Conservation (phyloP, 169 alveolate species). For the Plasmodium blacklocki region DNA sequence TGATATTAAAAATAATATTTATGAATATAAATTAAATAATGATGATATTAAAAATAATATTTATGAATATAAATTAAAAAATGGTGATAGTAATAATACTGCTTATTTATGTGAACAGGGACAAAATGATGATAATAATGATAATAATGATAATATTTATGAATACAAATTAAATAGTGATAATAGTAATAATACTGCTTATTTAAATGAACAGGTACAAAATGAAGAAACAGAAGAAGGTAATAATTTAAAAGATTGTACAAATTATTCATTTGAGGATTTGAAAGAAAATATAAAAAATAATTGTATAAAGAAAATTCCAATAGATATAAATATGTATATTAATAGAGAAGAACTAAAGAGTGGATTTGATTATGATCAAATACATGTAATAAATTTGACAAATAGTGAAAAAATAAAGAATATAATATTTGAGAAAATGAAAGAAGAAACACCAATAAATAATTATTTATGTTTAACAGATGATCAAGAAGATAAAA, state of each 20-base stretch:
- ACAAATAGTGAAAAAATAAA: conserved; percentile 45
- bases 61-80: conserved; percentile 4
- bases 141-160: not conserved
- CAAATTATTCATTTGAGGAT: conserved; percentile 24
- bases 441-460: conserved; percentile 28
- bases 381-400: conserved; percentile 54
- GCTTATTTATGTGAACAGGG: too few relatives aligned
- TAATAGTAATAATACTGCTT: not conserved
- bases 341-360: conserved; percentile 64
- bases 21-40: conserved; percentile 13
- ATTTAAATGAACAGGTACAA: not conserved
- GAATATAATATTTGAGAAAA: conserved; percentile 34
- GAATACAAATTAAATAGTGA: not conserved
- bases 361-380: conserved; percentile 64
- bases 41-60: not conserved
- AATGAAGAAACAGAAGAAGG: not conserved
- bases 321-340: conserved; percentile 75
- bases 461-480: conserved; percentile 51
- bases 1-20: not conserved
- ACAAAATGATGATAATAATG: too few relatives aligned
- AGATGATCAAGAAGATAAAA: conserved; percentile 34
- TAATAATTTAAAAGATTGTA: not conserved
- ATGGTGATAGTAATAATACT: not conserved
- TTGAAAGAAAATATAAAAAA: conserved; percentile 49
- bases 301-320: conserved; percentile 37